Evolutionary conservation across 306 rosid genomes (phyloP).

Genomic region (Vigna hirtella): DNA sequence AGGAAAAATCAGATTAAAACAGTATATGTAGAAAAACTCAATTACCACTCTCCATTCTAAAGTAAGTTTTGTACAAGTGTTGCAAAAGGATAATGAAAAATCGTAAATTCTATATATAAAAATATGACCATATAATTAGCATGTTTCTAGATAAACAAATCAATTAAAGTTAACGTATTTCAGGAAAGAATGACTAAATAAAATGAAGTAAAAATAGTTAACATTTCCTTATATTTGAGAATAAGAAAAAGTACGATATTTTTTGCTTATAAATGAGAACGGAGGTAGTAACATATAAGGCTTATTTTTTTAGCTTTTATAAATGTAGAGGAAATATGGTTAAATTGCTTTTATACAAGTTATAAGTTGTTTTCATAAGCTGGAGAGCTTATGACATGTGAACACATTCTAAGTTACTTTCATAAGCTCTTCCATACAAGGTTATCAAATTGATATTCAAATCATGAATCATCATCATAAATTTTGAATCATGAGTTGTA

Average conservation of each 20-base stretch:
- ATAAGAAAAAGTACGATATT: too few relatives aligned
- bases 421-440: not conserved
- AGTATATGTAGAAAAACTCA: constrained; percentile 27
- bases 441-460: not conserved
- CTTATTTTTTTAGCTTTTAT: not conserved
- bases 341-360: not conserved
- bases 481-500: not conserved
- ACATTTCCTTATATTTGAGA: too few relatives aligned
- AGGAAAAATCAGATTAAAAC: constrained; percentile 8
- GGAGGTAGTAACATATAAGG: too few relatives aligned
- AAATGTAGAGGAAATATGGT: not conserved
- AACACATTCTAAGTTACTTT: not conserved
- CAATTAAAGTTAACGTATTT: too few relatives aligned
- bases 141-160: not conserved
- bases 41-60: not conserved
- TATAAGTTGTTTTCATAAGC: not conserved
- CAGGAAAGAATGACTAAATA: too few relatives aligned
- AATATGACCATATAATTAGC: not conserved
- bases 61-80: not conserved
- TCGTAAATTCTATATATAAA: not conserved
- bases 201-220: too few relatives aligned
- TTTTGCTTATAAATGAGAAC: too few relatives aligned
- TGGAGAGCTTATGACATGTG: not conserved
- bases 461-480: not conserved
- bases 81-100: not conserved